Evolutionary conservation across 2,329 filamentous ascomycete species (phyloP), one percentile per base, ranked within the genome.

Genomic region (Tolypocladium pustulatum): DNA sequence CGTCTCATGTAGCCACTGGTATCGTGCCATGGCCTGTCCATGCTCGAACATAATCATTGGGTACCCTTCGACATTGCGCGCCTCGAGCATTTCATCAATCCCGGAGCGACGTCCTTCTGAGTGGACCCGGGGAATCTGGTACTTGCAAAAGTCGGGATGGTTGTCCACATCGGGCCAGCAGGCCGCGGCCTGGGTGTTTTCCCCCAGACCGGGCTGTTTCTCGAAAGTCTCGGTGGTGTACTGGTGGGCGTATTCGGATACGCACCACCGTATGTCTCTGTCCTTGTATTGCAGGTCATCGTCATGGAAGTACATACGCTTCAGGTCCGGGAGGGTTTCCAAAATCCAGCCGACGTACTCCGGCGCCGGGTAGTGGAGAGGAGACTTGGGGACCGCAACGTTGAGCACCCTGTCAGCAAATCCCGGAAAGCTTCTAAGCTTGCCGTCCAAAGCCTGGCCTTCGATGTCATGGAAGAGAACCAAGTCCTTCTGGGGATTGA

Each of bases 121-220:
- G 55, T 3, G 59, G 27, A 30, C 58, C 54, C 30, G 62, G 7
- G 65, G 60, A 2, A 69, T 61, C 3, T 69, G 59, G 3, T 64
- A 60, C 34, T 63, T 62, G 1, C 69, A 69, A 59, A 69, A 73
- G 9, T 68, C 67, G 1, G 61, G 58, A 38, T 72, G 64, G 0
- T 66, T 61, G 4, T 67, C 63, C 0, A 68, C 34, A 32, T 76
- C 66, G 0, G 74, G 73, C 71, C 72, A 75, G 30, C 67, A 71
- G 57, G 66, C 66, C 3, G 71, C 6, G 17, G 64, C 63, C 22
- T 65, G 57, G 10, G 66, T 34, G 10, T 70, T 62, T 10, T 68
- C 67, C n/a, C 66, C 66, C 0, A 66, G 30, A 0, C 66, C 68
- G 7, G 61, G 55, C 9, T 65, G 58, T 12, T 61, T 64, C 30